Conservation (phyloP, 164 flowering plant species). For the Hamamelis virginiana region DNA sequence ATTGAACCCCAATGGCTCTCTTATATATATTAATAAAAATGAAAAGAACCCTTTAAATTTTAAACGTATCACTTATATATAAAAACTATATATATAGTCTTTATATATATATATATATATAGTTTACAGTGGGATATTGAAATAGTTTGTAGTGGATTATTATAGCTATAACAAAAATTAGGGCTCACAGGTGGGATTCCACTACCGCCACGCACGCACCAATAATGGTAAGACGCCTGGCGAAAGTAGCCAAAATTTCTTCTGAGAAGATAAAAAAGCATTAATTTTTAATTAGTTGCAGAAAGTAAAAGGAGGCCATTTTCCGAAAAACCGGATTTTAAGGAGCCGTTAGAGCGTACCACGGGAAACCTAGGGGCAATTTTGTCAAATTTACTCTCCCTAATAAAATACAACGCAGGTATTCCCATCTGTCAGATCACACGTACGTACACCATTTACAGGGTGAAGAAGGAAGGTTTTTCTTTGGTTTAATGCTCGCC, state of each 20-base stretch:
- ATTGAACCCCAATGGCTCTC: too few species aligned
- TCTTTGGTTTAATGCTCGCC: neutral
- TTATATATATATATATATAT: too few species aligned
- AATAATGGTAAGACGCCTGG: neutral
- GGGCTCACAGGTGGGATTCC: too few species aligned
- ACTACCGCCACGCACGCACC: neutral
- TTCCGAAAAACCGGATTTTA: constrained; percentile 21
- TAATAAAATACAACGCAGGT: neutral
- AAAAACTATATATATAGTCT: too few species aligned
- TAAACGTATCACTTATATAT: too few species aligned
- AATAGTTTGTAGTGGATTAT: too few species aligned
- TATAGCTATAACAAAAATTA: too few species aligned
- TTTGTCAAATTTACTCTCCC: constrained; percentile 12
- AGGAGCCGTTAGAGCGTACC: constrained; percentile 27
- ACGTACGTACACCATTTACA: neutral
- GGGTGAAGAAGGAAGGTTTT: neutral
- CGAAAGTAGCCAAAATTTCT: neutral
- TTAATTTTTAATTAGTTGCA: too few species aligned
- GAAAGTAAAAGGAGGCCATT: neutral
- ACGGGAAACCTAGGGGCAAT: constrained; percentile 17
- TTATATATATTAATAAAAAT: too few species aligned
- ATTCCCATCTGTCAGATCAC: neutral
- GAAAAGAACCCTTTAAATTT: too few species aligned
- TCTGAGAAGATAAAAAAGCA: neutral
- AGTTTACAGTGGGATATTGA: too few species aligned